Evolutionary conservation across 305 asterid genomes (phyloP).

Genomic region (Lippia alba): DNA sequence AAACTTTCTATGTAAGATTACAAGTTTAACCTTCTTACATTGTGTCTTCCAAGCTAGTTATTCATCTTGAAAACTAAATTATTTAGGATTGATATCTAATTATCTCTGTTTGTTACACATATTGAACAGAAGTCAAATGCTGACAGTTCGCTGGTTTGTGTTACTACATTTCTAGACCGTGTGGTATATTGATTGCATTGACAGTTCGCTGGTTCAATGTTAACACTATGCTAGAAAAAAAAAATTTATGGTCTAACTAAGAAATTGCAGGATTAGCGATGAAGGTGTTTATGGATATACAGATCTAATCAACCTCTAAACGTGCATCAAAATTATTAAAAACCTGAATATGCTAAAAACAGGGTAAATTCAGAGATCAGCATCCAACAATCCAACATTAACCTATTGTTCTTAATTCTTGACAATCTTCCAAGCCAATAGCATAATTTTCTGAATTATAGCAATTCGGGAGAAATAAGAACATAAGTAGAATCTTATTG

Average conservation of each 20-base stretch:
- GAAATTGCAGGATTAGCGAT: not conserved
- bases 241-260: not conserved
- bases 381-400: not conserved
- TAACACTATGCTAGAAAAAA: not conserved
- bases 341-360: not conserved
- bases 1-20: conserved; percentile 8
- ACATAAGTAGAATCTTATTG: conserved; percentile 11
- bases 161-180: not conserved
- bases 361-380: not conserved
- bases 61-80: not conserved
- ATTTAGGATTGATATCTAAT: not conserved
- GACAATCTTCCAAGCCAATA: conserved; percentile 1
- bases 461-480: conserved; percentile 1
- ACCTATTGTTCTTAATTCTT: not conserved
- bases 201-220: too few species aligned
- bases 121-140: conserved; percentile 2
- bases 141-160: not conserved
- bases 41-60: not conserved
- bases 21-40: not conserved
- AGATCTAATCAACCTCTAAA: not conserved
- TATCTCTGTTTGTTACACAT: conserved; percentile 11
- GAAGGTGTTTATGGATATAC: not conserved
- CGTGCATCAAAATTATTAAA: conserved; percentile 1
- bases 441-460: not conserved
- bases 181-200: not conserved